Base-by-base conservation (phyloP, 768 basidiomycete species). In the Gymnopilus junonius region DNA sequence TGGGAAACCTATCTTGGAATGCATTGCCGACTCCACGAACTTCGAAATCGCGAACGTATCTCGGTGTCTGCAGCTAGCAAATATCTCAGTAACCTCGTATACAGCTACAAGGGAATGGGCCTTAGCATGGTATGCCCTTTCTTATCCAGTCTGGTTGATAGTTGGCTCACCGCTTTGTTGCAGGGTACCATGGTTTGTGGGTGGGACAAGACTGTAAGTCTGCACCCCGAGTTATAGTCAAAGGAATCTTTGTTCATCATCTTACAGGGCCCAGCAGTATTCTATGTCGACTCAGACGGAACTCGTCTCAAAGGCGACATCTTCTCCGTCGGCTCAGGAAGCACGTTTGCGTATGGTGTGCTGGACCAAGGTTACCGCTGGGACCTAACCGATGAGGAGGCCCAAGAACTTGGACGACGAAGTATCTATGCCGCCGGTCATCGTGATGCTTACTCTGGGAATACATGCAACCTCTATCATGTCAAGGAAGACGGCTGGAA, bases 1-100 rank as follows among this genome's bases (percentile, higher is more conserved):
- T 98, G 97, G 97, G 97, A 99, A 76, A 99, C 97, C 20, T 99
- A 98, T 76, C 90, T 99, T 68, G 97, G 97, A 54, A 94, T 97
- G 72, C 95, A 98, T 71, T 99, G 97, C 77, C 90, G 97, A 55
- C 81, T 99, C 61, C 95, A 99, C 76, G 97, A 99, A 76, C 87
- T 99, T 39, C 86, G 97, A 66, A 98, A 99, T 78, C 86, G 87
- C 67, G 97, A 99, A 79, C 90, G 97, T 48, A 99, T 99, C 72
- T 97, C 95, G 4, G 97, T 99, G 21, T 97, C 97, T n/a, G 97
- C 97, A 37, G 97, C 97, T 10, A 94, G 92, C 78, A 99, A 99
- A 74, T 97, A 95, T 76, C 84, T 99, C 56, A 93, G 93, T 77
- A 99, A 99, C 73, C 89, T 99, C 54, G 95, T 99, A 11, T 99